phyloP scores from a whole-genome alignment of 1,139 yeast genomes.

The Geotrichum aggregatum region DNA sequence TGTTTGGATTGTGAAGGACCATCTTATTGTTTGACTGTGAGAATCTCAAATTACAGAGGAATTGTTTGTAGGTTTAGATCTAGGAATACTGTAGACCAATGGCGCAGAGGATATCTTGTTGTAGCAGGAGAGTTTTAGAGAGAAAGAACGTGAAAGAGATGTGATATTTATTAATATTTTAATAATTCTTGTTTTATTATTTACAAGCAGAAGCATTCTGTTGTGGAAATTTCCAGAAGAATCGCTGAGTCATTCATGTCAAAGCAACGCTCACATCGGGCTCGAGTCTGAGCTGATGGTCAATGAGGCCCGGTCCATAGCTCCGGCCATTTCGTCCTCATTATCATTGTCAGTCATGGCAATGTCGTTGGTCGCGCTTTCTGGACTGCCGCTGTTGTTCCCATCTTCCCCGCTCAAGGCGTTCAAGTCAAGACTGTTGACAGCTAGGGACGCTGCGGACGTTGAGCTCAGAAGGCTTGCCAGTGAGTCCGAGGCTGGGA shows the following conservation, averaged over 20 bases:
- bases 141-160: not conserved
- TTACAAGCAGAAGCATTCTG: not conserved
- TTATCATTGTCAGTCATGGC: not conserved
- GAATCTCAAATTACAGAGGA: not conserved
- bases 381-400: not conserved
- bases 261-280: too few relatives aligned
- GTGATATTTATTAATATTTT: not conserved
- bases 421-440: not conserved
- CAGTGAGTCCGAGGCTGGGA: not conserved
- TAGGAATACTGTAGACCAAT: too few relatives aligned
- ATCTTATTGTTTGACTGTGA: conserved; percentile 33
- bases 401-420: not conserved
- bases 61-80: not conserved
- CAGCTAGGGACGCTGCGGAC: too few relatives aligned
- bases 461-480: not conserved
- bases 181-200: not conserved
- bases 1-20: conserved; percentile 73
- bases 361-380: not conserved
- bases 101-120: not conserved
- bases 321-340: not conserved
- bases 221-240: conserved; percentile 9
- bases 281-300: not conserved
- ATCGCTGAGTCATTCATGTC: conserved; percentile 1
- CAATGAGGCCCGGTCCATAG: not conserved
- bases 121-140: not conserved